Conservation (phyloP, 176 grass and related monocot species). For the Oryza officinalis region DNA sequence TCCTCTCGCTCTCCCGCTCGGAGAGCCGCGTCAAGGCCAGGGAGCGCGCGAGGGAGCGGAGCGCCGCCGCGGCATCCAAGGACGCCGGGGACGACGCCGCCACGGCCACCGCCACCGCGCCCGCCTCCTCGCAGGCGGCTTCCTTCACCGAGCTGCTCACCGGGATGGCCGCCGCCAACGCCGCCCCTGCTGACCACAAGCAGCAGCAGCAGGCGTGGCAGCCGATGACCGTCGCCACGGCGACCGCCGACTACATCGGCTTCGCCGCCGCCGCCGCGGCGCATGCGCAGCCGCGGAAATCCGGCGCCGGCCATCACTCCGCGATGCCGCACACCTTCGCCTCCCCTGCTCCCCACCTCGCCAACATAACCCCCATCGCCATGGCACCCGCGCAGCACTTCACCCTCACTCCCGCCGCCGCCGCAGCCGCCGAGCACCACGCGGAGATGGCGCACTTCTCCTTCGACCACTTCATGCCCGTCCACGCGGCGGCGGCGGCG, state of each 20-base stretch:
- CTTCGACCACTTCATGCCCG: conserved; percentile 69
- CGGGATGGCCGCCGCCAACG: conserved; percentile 44
- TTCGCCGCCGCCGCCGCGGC: conserved; percentile 23
- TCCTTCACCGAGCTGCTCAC: conserved; percentile 88
- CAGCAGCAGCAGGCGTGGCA: conserved; percentile 28
- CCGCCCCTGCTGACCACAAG: conserved; percentile 32
- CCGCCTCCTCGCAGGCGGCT: conserved; percentile 35
- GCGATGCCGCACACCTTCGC: conserved; percentile 35
- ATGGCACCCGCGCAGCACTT: conserved; percentile 42
- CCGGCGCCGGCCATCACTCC: not conserved
- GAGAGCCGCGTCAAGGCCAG: conserved; percentile 80
- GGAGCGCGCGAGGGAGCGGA: conserved; percentile 68
- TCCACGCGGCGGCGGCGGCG: conserved; percentile 25
- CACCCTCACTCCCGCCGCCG: conserved; percentile 21
- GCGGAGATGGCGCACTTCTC: conserved; percentile 74
- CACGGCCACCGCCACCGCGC: not conserved
- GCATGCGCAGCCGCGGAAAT: conserved; percentile 33
- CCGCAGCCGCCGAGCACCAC: conserved; percentile 19
- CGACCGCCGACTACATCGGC: conserved; percentile 56
- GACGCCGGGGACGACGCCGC: not conserved
- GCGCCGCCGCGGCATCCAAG: conserved; percentile 7
- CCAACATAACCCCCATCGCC: conserved; percentile 17
- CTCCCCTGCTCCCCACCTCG: conserved; percentile 50
- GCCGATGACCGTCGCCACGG: conserved; percentile 38
- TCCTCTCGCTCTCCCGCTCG: conserved; percentile 74